Percentiles rank a stretch among this genome's conserved stretches.
phyloP scores from a whole-genome alignment of 345 rosid species.

The Murraya paniculata region DNA sequence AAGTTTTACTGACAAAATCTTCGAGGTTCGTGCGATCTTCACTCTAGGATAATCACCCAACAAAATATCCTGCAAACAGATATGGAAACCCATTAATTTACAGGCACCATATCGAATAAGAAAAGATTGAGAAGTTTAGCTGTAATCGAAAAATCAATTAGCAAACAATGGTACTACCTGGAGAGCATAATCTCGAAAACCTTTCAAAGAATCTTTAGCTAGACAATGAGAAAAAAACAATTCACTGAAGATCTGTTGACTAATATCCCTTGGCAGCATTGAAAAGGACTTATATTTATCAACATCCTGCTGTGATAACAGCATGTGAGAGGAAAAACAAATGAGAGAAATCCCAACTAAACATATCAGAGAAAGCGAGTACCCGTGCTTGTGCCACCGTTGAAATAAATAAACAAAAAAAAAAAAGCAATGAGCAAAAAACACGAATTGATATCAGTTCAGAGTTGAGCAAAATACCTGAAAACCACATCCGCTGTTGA shows the following conservation, averaged over 20 bases:
- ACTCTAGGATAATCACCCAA: conserved; percentile 60
- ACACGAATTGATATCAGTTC: too few species aligned
- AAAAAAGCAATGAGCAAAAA: too few species aligned
- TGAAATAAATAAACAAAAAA: too few species aligned
- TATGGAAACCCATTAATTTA: too few species aligned
- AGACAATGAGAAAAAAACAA: conserved; percentile 21
- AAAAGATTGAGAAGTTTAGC: too few species aligned
- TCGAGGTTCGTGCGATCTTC: conserved; percentile 55
- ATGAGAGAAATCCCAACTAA: background rate
- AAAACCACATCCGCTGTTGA: too few species aligned
- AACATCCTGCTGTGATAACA: conserved; percentile 7
- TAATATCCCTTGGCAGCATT: conserved; percentile 31
- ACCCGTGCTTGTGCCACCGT: too few species aligned
- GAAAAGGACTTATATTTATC: conserved; percentile 24
- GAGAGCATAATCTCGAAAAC: conserved; percentile 59
- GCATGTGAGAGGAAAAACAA: background rate
- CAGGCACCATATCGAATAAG: too few species aligned
- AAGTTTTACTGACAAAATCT: background rate
- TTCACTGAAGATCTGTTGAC: conserved; percentile 29
- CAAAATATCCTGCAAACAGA: conserved; percentile 44
- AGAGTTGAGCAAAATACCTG: too few species aligned
- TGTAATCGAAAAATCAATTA: too few species aligned
- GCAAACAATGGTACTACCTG: conserved; percentile 31
- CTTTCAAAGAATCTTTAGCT: conserved; percentile 35
- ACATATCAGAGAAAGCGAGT: too few species aligned